Base-by-base conservation (phyloP, 2,329 filamentous ascomycete species). In the Penicillium oxalicum region DNA sequence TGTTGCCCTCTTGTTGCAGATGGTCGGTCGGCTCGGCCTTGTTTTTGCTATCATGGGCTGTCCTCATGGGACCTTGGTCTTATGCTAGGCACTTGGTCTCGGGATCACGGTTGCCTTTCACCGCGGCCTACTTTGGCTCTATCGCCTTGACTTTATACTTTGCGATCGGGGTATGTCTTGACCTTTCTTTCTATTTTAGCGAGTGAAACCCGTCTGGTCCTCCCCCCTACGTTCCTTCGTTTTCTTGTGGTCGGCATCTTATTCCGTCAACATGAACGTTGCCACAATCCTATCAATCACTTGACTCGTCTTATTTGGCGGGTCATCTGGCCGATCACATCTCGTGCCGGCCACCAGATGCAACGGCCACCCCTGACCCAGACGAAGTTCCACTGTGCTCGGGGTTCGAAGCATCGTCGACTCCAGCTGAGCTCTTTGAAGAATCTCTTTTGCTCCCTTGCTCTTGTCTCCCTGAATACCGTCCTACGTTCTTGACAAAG, bases 1-100 rank as follows among this genome's bases (percentile, higher is more conserved):
- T 18, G 2, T 18, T 18, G 18, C 18, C 18, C 60, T 63, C 26
- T 11, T 18, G 3, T 27, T 40, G 32, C 24, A 97, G 93, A 76
- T 98, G 93, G 93, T 89, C 91, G 43, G 83, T 96, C 68, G 93
- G 91, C 47, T 96, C 91, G 42, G 66, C 87, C 42, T 79, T 98
- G 57, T 97, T 97, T 76, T 79, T 97, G 61, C 81, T 83, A 60
- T 95, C 91, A 60, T 98, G 93, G 80, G 90, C 89, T 26, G 88
- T 91, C 58, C 81, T 97, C 73, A 95, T 96, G 88, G 93, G 93
- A 47, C 91, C 88, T 33, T 77, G 84, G 73, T 78, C 83, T 59
- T 98, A 97, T 70, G 70, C 84, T 52, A 83, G 84, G 62, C 93
- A 98, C 72, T 80, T 97, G 56, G 74, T 90, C 48, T 97, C 91